These are phyloP conservation scores for Elongisporangium undulatum DNA, from an alignment of 352 stramenopile genomes.

Conservation along the genomic window DNA sequence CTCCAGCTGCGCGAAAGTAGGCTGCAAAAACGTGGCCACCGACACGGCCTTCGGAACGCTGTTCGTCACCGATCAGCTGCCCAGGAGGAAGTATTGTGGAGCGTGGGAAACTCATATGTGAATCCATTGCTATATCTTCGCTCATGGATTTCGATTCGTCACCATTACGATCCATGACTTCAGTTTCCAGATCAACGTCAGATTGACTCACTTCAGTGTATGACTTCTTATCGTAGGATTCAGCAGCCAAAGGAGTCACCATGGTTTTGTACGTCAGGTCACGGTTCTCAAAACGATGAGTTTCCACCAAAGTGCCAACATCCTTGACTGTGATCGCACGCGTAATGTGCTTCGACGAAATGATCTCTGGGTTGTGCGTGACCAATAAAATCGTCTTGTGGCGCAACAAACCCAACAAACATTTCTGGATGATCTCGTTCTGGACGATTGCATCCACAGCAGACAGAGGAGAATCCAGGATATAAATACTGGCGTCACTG, in stretches of 20 bases:
- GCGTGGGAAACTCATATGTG: too few species aligned
- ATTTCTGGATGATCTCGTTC: constrained; percentile 44
- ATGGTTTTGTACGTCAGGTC: constrained; percentile 12
- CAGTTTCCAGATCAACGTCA: too few species aligned
- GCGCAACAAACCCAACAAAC: constrained; percentile 18
- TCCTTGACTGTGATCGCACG: constrained; percentile 1
- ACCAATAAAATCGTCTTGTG: constrained; percentile 21
- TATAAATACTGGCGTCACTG: constrained; percentile 15
- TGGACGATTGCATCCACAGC: constrained; percentile 28
- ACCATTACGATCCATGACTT: too few species aligned
- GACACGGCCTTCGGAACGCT: constrained; percentile 14
- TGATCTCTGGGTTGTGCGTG: constrained; percentile 24
- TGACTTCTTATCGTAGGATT: too few species aligned
- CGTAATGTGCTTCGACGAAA: constrained; percentile 1
- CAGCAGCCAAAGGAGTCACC: constrained; percentile 14
- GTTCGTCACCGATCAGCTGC: constrained; percentile 23
- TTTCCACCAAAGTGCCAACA: constrained; percentile 1
- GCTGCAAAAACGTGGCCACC: too few species aligned
- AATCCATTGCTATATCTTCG: too few species aligned
- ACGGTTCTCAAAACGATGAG: constrained; percentile 1
- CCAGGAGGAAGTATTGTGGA: too few species aligned
- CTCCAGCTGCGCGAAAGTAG: constrained; percentile 7
- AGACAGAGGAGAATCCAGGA: constrained; percentile 16
- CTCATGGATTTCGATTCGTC: constrained; percentile 6
- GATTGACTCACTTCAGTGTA: too few species aligned